phyloP scores from a whole-genome alignment of 75 land plant genomes.

The Adiantum capillusveneris region DNA sequence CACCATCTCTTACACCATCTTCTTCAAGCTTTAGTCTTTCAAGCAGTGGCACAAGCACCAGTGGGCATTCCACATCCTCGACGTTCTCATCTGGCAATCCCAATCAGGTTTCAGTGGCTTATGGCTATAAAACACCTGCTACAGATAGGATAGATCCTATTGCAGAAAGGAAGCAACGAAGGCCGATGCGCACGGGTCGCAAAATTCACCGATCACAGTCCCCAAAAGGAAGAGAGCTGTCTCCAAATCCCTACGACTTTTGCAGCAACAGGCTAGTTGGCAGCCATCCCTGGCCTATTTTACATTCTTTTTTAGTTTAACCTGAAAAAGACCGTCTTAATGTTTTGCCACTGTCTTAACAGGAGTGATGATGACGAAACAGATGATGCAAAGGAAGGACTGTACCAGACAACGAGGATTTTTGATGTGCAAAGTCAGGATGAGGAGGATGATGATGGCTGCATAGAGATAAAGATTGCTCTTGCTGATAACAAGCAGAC shows the following conservation, averaged over 20 bases:
- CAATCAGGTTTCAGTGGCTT: neutral
- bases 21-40: conserved; percentile 31
- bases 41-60: conserved; percentile 20
- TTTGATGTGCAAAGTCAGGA: neutral
- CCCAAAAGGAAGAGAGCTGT: conserved; percentile 13
- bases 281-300: too few species aligned
- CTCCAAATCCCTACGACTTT: conserved; percentile 30
- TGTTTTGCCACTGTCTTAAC: neutral
- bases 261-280: conserved; percentile 55
- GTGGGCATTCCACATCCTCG: conserved; percentile 21
- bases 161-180: conserved; percentile 3
- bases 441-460: conserved; percentile 1
- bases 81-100: conserved; percentile 1
- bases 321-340: neutral
- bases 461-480: neutral
- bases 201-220: neutral
- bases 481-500: conserved; percentile 16
- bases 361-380: conserved; percentile 7
- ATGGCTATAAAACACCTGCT: conserved; percentile 20
- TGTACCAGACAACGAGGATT: neutral
- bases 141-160: conserved; percentile 16
- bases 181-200: neutral
- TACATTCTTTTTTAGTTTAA: neutral
- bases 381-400: neutral
- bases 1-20: conserved; percentile 14